Evolutionary conservation across 257 asterid genomes (phyloP).

Genomic region (Haberlea rhodopensis): DNA sequence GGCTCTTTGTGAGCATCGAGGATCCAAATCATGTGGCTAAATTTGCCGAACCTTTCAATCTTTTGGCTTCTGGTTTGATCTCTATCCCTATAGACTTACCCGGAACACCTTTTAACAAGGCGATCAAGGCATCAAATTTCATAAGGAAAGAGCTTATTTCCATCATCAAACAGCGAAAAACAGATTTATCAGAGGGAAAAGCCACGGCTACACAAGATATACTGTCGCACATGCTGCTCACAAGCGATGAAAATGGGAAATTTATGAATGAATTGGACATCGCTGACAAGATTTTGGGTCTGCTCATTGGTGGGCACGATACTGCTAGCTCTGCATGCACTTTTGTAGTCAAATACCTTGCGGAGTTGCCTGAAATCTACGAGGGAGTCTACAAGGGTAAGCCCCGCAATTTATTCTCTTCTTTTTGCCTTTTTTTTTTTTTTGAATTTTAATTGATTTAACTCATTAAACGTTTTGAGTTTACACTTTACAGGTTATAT

Average conservation of each 20-base stretch:
- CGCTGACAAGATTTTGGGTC: slow-evolving; percentile 58
- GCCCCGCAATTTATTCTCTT: not conserved
- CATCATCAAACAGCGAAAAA: slow-evolving; percentile 46
- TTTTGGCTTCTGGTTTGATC: slow-evolving; percentile 48
- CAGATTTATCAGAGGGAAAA: slow-evolving; percentile 44
- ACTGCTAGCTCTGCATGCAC: slow-evolving; percentile 64
- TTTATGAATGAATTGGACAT: slow-evolving; percentile 52
- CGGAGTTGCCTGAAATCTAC: slow-evolving; percentile 54
- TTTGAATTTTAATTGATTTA: too few relatives aligned
- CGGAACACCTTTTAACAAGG: slow-evolving; percentile 50
- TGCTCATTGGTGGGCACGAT: slow-evolving; percentile 63
- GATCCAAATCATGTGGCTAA: slow-evolving; percentile 45
- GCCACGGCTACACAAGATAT: slow-evolving; percentile 51
- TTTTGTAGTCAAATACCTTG: slow-evolving; percentile 53
- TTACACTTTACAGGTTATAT: too few relatives aligned
- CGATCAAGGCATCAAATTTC: slow-evolving; percentile 47
- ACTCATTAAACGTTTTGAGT: too few relatives aligned
- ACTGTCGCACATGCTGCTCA: slow-evolving; percentile 57
- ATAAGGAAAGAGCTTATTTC: slow-evolving; percentile 38
- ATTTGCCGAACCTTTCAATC: slow-evolving; percentile 48
- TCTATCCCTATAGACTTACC: slow-evolving; percentile 55
- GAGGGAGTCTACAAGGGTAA: slow-evolving; percentile 54
- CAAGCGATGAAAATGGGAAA: slow-evolving; percentile 52
- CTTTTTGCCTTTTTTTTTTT: not conserved
- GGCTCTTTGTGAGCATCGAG: slow-evolving; percentile 52